Evolutionary conservation across 345 rosid species (phyloP), one percentile per base, ranked within the genome.

Genomic region (Arabidopsis arenosa): DNA sequence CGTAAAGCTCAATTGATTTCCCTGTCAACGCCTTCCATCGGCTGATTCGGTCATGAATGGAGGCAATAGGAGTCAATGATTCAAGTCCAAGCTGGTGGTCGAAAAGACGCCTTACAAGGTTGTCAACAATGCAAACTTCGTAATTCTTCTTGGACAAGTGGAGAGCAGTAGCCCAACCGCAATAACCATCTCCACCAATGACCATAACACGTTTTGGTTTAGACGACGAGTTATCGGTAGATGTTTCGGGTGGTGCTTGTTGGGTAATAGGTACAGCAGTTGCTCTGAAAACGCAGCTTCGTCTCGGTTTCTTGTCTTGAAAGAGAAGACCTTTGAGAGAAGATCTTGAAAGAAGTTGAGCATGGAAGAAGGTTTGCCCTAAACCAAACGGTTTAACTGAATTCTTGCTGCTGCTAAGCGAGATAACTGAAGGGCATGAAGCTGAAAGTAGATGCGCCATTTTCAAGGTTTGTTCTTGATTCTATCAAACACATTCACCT

Each of bases 81-180:
- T 90, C 92, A 41, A 95, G 91, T 74, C 96, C 97, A 17, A 95
- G 93, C 73, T 95, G 99, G 82, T 88, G 97, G 57, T 95, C 97
- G 43, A 95, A 92, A 28, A 86, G 92, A 52, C 97, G 97, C 10
- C 96, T 96, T 3, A 95, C 71, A 23, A 95, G 99, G 79, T 68
- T 92, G 68, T 95, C 97, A 41, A 86, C 97, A 32, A 92, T 87
- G 21, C 93, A 89, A 75, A 95, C 96, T 68, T 92, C 83, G 41
- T 92, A 92, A 51, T 91, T 93, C 83, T 84, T 90, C 56, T 84
- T 88, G 66, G 97, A 95, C 40, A 92, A 80, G 79, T 95, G 97
- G 36, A 95, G 96, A 17, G 97, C 97, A 43, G 97, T 95, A 37
- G 99, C 97, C 99, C 97, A 92, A 48, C 99, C 97, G 41, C 99